phyloP scores from a whole-genome alignment of 2,329 filamentous ascomycete species.

The Monilinia fructigena region DNA sequence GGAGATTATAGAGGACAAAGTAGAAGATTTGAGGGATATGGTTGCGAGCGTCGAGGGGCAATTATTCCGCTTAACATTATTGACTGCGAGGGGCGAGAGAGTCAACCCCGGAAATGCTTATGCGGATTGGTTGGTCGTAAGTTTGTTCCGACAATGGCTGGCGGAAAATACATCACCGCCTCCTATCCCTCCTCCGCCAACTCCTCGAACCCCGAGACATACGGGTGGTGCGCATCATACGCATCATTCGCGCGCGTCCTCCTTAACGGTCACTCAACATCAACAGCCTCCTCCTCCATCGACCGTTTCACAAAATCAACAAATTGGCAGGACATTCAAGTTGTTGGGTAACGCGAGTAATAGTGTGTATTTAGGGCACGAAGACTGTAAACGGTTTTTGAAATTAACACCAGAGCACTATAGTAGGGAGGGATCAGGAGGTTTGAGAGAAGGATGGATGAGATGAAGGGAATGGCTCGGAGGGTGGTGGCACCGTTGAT shows the following conservation, averaged over 20 bases:
- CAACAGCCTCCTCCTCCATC: slow-evolving; percentile 16
- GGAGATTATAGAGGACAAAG: slow-evolving; percentile 92
- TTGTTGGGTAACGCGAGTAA: slow-evolving; percentile 63
- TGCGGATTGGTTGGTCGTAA: slow-evolving; percentile 85
- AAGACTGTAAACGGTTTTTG: slow-evolving; percentile 87
- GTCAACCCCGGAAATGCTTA: slow-evolving; percentile 78
- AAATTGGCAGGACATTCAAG: slow-evolving; percentile 72
- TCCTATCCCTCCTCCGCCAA: slow-evolving; percentile 41
- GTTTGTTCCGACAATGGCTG: slow-evolving; percentile 87
- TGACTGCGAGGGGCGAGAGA: slow-evolving; percentile 75
- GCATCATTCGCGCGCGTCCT: slow-evolving; percentile 50
- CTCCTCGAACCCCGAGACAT: slow-evolving; percentile 38
- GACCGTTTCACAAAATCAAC: slow-evolving; percentile 21
- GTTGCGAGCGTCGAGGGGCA: slow-evolving; percentile 77
- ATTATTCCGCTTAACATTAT: slow-evolving; percentile 74
- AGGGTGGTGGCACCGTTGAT: slow-evolving; percentile 84
- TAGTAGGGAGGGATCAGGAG: slow-evolving; percentile 76
- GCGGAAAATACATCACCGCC: slow-evolving; percentile 83
- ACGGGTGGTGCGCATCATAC: slow-evolving; percentile 26
- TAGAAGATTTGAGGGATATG: slow-evolving; percentile 83
- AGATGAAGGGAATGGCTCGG: slow-evolving; percentile 79
- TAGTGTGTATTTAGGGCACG: slow-evolving; percentile 70
- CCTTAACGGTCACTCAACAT: slow-evolving; percentile 17
- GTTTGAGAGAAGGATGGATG: slow-evolving; percentile 84
- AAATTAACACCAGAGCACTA: slow-evolving; percentile 82